Base-by-base conservation (phyloP, 2,329 filamentous ascomycete species). In the Cadophora sp. region DNA sequence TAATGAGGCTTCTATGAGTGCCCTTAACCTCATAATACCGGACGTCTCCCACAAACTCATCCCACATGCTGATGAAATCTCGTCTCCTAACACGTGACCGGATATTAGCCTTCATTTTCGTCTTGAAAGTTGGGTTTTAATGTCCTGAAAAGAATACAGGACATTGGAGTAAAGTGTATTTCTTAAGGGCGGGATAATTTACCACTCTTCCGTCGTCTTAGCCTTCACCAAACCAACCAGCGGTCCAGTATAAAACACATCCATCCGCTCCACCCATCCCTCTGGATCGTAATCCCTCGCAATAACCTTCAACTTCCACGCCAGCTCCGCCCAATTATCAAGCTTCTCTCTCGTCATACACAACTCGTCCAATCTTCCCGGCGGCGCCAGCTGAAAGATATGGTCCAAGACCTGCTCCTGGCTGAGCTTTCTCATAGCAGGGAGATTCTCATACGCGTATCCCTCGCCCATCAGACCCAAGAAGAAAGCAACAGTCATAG, bases 271-370 rank as follows among this genome's bases (percentile, higher is more conserved):
- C 0, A 83, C 78, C 0, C 27, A 64, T 0, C 81, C 81, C 0
- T 20, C n/a, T 1, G 82, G 82, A 58, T 83, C 79, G 68, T 84
- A 84, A 18, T 83, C 77, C 0, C 71, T 62, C 2, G 78, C 79
- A 51, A 81, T 78, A 53, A 71, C 74, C 67, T 81, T 79, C 55
- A 83, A 62, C 0, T 71, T 68, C 55, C 73, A 78, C 0, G 81
- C 78, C 0, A 83, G 59, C 22, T 77, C 71, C 0, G 76, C 75
- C 80, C 81, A 83, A 3, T 70, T 71, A 14, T 69, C 64, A 58
- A 82, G 65, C 3, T 66, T 71, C 8, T 71, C 59, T 22, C 67
- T 64, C 22, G 69, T 70, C 11, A 81, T 65, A 9, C 73, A 77
- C 30, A 81, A 68, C 64, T 81, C 78, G n/a, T 65, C 53, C 68